phyloP scores from a whole-genome alignment of 2,329 filamentous ascomycete species.

The Ophiostoma himal-ulmi region DNA sequence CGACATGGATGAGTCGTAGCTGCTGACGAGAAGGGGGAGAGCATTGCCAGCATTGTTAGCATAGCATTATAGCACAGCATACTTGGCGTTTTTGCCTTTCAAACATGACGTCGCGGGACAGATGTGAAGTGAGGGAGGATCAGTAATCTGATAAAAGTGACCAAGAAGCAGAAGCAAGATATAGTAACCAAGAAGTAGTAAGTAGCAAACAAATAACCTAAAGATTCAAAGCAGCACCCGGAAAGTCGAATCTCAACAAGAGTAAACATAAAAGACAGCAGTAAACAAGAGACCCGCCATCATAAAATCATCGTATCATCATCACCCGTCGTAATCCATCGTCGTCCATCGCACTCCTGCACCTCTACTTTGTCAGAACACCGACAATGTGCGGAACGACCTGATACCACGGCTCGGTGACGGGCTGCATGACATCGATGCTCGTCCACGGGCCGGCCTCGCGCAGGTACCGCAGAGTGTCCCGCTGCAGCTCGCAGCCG shows the following conservation, averaged over 20 bases:
- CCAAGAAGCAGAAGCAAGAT: background rate
- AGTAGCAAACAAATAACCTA: background rate
- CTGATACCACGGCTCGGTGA: conserved; percentile 39
- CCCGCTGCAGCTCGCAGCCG: conserved; percentile 47
- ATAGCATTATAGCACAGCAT: background rate
- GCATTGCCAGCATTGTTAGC: background rate
- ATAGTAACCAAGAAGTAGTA: background rate
- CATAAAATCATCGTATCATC: background rate
- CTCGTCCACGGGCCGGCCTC: conserved; percentile 47
- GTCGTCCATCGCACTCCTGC: background rate
- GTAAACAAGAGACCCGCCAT: background rate
- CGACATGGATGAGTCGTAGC: conserved; percentile 11
- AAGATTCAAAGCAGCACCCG: too few species aligned
- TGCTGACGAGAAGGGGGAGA: background rate
- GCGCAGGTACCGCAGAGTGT: conserved; percentile 43
- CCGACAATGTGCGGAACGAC: conserved; percentile 47
- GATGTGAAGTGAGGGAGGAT: background rate
- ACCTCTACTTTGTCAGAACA: conserved; percentile 44
- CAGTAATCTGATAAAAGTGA: background rate
- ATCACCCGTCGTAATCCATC: background rate
- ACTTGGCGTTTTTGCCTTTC: background rate
- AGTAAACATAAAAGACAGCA: background rate
- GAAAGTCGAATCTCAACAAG: too few species aligned
- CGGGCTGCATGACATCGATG: conserved; percentile 42
- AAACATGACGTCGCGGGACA: background rate